These are phyloP conservation scores for Strobilomyces confusus DNA, from an alignment of 768 basidiomycete genomes.

Conservation along the genomic window DNA sequence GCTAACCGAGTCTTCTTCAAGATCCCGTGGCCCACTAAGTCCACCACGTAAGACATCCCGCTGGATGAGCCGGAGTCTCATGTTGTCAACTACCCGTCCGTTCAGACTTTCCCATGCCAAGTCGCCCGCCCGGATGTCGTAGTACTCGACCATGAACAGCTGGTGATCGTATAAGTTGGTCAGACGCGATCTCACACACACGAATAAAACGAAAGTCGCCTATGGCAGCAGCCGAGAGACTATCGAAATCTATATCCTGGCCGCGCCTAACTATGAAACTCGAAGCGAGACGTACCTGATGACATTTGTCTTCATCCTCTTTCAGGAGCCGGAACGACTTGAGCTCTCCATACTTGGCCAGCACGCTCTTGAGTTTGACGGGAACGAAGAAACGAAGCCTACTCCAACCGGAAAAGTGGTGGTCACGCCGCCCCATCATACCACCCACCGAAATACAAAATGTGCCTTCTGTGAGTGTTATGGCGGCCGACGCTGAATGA, in stretches of 20 bases:
- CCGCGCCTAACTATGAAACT: neutral
- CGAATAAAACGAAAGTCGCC: constrained; percentile 1
- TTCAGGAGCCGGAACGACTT: constrained; percentile 26
- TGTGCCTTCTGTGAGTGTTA: constrained; percentile 48
- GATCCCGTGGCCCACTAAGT: constrained; percentile 18
- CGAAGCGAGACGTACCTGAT: constrained; percentile 25
- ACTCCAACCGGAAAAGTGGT: constrained; percentile 22
- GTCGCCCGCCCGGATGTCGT: constrained; percentile 57
- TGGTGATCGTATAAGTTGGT: constrained; percentile 18
- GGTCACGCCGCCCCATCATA: constrained; percentile 17
- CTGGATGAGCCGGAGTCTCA: constrained; percentile 44
- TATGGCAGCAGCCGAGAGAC: constrained; percentile 3
- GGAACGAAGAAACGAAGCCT: constrained; percentile 24
- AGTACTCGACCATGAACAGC: constrained; percentile 63
- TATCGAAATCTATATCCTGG: constrained; percentile 1
- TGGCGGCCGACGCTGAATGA: constrained; percentile 39
- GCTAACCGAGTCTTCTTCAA: constrained; percentile 25
- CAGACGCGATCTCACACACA: constrained; percentile 7
- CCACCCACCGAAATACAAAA: constrained; percentile 47
- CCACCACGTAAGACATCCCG: constrained; percentile 28
- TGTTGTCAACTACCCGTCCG: constrained; percentile 46
- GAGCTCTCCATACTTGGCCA: constrained; percentile 31
- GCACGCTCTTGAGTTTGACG: constrained; percentile 27
- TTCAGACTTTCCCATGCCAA: constrained; percentile 50
- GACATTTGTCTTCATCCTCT: constrained; percentile 21